Evolutionary conservation across 2,329 filamentous ascomycete species (phyloP), one percentile per base, ranked within the genome.

Genomic region (Epichloe festucae): DNA sequence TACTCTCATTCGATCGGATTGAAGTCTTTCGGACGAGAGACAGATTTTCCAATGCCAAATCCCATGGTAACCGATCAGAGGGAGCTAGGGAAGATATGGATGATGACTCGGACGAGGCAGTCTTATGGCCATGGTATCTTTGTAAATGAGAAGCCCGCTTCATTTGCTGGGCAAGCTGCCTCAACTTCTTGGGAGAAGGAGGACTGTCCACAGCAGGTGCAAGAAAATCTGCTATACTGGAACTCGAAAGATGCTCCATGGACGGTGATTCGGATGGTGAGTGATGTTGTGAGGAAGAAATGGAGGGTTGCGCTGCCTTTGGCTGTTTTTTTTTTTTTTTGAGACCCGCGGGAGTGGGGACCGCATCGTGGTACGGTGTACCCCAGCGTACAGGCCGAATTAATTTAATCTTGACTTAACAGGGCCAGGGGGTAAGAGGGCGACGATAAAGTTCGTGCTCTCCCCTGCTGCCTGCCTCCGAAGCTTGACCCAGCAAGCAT

Each of bases 171-270:
- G 70, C 80, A 49, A 81, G 69, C 53, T 76, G 76, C 57, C 79
- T 75, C 58, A 81, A 73, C 55, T 73, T 73, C 59, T 79, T 75
- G 31, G 80, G 77, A 36, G 79, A 83, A 0, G 79, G 78, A 41
- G 79, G 79, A 17, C 77, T 76, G 58, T 83, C 77, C 52, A 82
- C 66, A 54, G 79, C 73, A 47, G 79, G 78, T 53, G 75, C 78
- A 52, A 83, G 65, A 50, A 77, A 68, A 53, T 76, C 73, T 53
- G 67, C 60, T 46, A 70, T 38, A 34, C 48, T 52, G 11, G 51
- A 51, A 35, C 48, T 54, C 46, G 54, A 56, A 21, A 57, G 53
- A 35, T 54, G 51, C 39, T 56, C 53, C 48, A 55, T 63, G 58
- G 50, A 56, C 49, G 50, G 45, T 34, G 39, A 43, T 34, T 46